Base-by-base conservation (phyloP, 2,329 filamentous ascomycete genomes). In the Diplodia seriata region DNA sequence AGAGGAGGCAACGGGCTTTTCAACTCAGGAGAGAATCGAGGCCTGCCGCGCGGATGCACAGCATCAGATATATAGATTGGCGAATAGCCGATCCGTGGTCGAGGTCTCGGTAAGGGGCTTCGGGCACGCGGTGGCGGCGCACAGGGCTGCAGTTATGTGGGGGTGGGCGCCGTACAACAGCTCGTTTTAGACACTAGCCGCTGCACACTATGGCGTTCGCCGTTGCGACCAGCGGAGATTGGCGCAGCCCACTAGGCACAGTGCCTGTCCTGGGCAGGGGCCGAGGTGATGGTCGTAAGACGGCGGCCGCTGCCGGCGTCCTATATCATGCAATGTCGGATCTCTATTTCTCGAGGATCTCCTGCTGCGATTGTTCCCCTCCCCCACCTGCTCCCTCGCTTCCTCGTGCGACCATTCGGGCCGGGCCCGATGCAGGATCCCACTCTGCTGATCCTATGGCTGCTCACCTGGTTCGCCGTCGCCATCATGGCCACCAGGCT, bases 31-130 rank as follows among this genome's bases (percentile, higher is more conserved):
- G 43, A 20, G n/a, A 6, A 20, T 8, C 43, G 18, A 18, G 50
- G 11, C 11, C 20, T 29, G 26, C 20, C 50, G 50, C 15, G 26
- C 29, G 20, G 50, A 14, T 26, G 14, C 20, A 20, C 50, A 43
- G 59, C 59, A 38, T 63, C 59, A 63, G 43, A 63, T 63, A 63
- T 63, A 63, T 63, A 63, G 47, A 63, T 63, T 50, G 29, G 43
- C 59, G 59, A 63, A 63, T 63, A 36, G 59, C 59, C 47, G 47
- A 63, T 38, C 40, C 15, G 40, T 36, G 23, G 43, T 49, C 57
- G 40, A 33, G 18, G 26, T 20, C 29, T 36, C 38, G 38, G 18
- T 18, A 50, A 50, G 57, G 57, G 40, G 57, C 18, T 36, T 59
- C 12, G 36, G 20, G 55, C 36, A 59, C 36, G 36, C 15, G 36